These are phyloP conservation scores for Daldinia grandis DNA, from an alignment of 495 filamentous ascomycete species.

Conservation along the genomic window DNA sequence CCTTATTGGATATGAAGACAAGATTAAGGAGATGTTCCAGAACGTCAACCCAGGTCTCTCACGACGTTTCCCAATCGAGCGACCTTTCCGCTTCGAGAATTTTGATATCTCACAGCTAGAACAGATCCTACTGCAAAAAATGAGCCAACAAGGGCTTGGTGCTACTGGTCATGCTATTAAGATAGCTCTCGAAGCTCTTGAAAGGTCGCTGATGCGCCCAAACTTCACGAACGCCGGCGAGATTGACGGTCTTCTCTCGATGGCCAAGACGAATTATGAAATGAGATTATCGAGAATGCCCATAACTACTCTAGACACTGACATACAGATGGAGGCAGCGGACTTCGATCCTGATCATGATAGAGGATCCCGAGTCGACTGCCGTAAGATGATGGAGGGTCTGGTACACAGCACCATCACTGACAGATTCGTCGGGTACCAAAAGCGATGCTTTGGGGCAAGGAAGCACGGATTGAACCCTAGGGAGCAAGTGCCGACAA, in stretches of 20 bases:
- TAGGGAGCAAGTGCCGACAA: slow-evolving; percentile 31
- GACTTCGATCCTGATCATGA: background rate
- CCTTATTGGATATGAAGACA: slow-evolving; percentile 75
- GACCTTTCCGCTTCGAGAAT: slow-evolving; percentile 74
- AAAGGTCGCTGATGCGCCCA: background rate
- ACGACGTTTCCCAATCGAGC: slow-evolving; percentile 69
- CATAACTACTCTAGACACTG: no score
- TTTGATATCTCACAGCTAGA: slow-evolving; percentile 65
- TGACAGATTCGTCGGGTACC: no score
- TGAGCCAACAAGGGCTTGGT: slow-evolving; percentile 55
- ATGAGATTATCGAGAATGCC: background rate
- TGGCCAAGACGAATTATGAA: slow-evolving; percentile 61
- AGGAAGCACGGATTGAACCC: background rate
- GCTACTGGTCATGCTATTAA: background rate
- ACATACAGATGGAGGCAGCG: background rate
- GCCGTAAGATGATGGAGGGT: no score
- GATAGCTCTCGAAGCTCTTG: background rate
- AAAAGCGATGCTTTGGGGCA: no score
- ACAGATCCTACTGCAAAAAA: slow-evolving; percentile 64
- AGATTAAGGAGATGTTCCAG: slow-evolving; percentile 78
- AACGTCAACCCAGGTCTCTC: slow-evolving; percentile 77
- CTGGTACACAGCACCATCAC: no score
- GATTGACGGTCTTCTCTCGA: slow-evolving; percentile 68
- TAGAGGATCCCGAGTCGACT: no score
- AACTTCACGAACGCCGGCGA: slow-evolving; percentile 68